phyloP scores from a whole-genome alignment of 148 eudicot genomes.

The Rhododendron kiyosumense region DNA sequence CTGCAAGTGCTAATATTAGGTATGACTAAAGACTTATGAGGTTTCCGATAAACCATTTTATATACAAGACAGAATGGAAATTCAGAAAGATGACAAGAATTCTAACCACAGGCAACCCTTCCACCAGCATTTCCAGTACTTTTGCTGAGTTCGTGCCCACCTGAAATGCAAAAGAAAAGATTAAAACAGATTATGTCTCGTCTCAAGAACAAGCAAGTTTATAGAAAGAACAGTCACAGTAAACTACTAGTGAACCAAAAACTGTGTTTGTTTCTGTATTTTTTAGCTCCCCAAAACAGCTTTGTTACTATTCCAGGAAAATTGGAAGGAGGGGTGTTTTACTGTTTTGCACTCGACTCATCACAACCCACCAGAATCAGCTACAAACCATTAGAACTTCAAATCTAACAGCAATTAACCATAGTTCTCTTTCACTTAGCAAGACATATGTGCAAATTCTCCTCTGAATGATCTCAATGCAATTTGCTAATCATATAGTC shows the following conservation, averaged over 20 bases:
- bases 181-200: not conserved
- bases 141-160: constrained; percentile 40
- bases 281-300: not conserved
- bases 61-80: not conserved
- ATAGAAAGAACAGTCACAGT: not conserved
- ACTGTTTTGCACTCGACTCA: not conserved
- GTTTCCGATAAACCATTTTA: not conserved
- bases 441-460: not conserved
- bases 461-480: not conserved
- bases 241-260: not conserved
- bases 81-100: not conserved
- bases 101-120: constrained; percentile 69
- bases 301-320: not conserved
- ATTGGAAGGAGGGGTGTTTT: not conserved
- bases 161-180: constrained; percentile 17
- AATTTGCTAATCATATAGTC: not conserved
- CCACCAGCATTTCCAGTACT: constrained; percentile 16
- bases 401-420: not conserved
- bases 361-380: not conserved
- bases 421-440: not conserved
- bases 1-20: not conserved
- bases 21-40: not conserved
- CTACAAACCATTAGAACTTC: not conserved
- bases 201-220: not conserved
- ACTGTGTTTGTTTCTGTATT: not conserved